A percentile compares a stretch with the other conserved stretches of the same genome.
These are phyloP conservation scores for Penicillium sp. DNA, from an alignment of 2,329 filamentous ascomycete species.

Conservation along the genomic window DNA sequence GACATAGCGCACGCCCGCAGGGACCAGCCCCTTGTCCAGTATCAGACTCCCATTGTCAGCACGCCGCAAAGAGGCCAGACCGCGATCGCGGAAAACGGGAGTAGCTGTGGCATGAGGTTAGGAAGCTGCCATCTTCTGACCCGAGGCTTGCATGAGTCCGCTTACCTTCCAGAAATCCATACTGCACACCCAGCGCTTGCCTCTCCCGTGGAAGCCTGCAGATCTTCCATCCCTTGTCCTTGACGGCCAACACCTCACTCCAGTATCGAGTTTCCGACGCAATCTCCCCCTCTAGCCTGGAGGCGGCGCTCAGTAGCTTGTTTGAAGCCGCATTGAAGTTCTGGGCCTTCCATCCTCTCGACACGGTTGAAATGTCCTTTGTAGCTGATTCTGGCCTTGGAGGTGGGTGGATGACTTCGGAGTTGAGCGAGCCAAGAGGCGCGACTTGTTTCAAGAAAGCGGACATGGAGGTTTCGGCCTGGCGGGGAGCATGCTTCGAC, in stretches of 20 bases:
- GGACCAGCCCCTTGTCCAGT: conserved; percentile 61
- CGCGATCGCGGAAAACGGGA: conserved; percentile 61
- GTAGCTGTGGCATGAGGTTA: conserved; percentile 46
- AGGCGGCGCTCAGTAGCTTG: conserved; percentile 68
- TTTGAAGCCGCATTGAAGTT: conserved; percentile 72
- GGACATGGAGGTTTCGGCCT: conserved; percentile 68
- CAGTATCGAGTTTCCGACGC: conserved; percentile 81
- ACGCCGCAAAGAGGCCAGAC: conserved; percentile 76
- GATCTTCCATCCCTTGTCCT: conserved; percentile 80
- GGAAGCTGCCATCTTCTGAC: too few species aligned
- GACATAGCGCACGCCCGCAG: conserved; percentile 57
- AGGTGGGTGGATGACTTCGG: conserved; percentile 62
- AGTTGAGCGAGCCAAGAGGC: conserved; percentile 70
- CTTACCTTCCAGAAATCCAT: conserved; percentile 76
- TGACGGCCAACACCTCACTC: conserved; percentile 78
- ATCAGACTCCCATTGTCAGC: conserved; percentile 70
- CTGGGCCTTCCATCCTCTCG: conserved; percentile 72
- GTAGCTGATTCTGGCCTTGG: conserved; percentile 56
- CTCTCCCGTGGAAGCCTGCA: conserved; percentile 71
- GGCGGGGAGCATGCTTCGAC: conserved; percentile 73
- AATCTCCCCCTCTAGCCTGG: conserved; percentile 72
- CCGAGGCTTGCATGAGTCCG: too few species aligned
- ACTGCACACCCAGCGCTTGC: conserved; percentile 77
- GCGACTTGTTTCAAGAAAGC: conserved; percentile 66
- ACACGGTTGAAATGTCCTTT: conserved; percentile 54